Percentiles rank a stretch among this genome's conserved stretches.
Conservation (phyloP, 2,329 filamentous ascomycete species). For the Penicillium sp. region DNA sequence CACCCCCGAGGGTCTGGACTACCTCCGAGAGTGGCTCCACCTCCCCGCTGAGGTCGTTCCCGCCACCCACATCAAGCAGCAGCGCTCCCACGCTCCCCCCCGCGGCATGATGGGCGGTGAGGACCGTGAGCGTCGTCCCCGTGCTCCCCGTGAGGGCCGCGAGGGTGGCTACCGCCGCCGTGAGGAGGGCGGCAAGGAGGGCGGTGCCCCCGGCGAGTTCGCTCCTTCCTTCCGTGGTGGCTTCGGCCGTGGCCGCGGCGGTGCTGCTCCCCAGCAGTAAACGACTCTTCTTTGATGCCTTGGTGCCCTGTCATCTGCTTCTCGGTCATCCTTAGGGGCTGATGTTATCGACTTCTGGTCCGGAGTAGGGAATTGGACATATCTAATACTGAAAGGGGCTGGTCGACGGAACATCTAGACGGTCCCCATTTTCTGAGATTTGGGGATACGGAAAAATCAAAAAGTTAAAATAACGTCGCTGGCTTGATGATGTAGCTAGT, state of each 20-base stretch:
- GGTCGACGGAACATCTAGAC: conserved; percentile 21
- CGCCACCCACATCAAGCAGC: conserved; percentile 99
- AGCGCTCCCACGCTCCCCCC: conserved; percentile 96
- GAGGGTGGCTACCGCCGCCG: conserved; percentile 91
- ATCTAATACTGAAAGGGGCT: conserved; percentile 28
- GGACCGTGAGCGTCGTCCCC: conserved; percentile 81
- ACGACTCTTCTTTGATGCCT: conserved; percentile 28
- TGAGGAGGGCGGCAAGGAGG: conserved; percentile 81
- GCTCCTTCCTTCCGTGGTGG: conserved; percentile 91
- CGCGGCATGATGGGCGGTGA: conserved; percentile 94
- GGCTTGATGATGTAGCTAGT: conserved; percentile 32
- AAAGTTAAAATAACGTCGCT: conserved; percentile 30
- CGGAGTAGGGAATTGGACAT: conserved; percentile 29
- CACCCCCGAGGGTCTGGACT: conserved; percentile 98
- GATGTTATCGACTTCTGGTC: conserved; percentile 29
- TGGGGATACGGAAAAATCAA: conserved; percentile 27
- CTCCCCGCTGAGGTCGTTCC: conserved; percentile 99
- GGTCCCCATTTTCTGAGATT: conserved; percentile 19
- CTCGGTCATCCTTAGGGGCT: conserved; percentile 36
- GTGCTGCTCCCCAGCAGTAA: conserved; percentile 60
- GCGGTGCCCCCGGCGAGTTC: conserved; percentile 88
- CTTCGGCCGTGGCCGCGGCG: conserved; percentile 83
- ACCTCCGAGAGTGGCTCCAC: conserved; percentile 99
- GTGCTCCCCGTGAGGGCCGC: conserved; percentile 74
- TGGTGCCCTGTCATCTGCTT: conserved; percentile 32